These are phyloP conservation scores for Fusarium odoratissimum DNA, from an alignment of 2,329 filamentous ascomycete genomes.

Conservation along the genomic window DNA sequence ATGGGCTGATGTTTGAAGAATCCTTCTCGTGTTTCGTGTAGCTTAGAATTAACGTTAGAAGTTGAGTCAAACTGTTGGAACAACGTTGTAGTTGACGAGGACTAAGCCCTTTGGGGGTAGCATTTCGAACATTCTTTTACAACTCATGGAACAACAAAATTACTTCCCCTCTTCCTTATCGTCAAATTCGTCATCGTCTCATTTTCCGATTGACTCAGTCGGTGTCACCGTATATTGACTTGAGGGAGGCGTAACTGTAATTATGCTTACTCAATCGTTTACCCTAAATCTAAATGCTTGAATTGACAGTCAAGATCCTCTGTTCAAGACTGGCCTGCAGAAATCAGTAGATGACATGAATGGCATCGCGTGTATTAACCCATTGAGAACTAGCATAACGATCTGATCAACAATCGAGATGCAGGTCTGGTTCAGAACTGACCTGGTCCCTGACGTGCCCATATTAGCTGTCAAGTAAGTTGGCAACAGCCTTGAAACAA, in stretches of 20 bases:
- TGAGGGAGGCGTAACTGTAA: background rate
- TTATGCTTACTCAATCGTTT: background rate
- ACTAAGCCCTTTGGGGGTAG: background rate
- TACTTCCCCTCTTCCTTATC: background rate
- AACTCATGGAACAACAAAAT: background rate
- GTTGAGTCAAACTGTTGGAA: background rate
- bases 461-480: background rate
- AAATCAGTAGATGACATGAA: background rate
- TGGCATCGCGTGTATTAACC: background rate
- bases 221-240: background rate
- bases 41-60: background rate
- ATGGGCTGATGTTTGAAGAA: slow-evolving; percentile 13
- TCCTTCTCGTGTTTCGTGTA: background rate
- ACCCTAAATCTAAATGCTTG: background rate
- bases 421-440: background rate
- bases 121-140: background rate
- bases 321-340: background rate
- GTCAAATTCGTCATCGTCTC: background rate
- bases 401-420: background rate
- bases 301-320: background rate
- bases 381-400: background rate
- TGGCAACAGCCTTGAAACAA: background rate
- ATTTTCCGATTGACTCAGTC: background rate
- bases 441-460: background rate
- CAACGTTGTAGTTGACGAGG: background rate